A percentile compares a stretch with the other conserved stretches of the same genome.
These are phyloP conservation scores for Leccinum boreale DNA, from an alignment of 768 basidiomycete genomes.

Conservation along the genomic window DNA sequence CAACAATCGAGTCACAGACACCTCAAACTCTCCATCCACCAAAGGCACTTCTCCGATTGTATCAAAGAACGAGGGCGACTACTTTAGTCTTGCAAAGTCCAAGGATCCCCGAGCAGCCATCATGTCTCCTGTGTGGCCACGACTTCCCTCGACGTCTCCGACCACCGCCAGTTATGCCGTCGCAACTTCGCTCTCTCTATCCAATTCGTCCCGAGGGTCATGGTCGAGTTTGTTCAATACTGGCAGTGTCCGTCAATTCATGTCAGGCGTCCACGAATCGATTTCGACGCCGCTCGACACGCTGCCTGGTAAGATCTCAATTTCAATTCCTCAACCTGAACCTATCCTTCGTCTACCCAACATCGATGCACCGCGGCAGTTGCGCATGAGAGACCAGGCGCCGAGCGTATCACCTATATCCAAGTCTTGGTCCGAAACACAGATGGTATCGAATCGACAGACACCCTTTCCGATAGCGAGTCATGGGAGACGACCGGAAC, in stretches of 20 bases:
- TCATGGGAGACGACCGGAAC: slow-evolving; percentile 37
- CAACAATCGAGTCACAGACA: background rate
- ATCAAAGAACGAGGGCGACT: slow-evolving; percentile 44
- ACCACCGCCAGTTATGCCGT: slow-evolving; percentile 38
- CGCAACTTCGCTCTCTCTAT: slow-evolving; percentile 43
- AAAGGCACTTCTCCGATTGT: slow-evolving; percentile 15
- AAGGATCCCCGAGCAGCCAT: slow-evolving; percentile 38
- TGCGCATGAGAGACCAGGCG: slow-evolving; percentile 26
- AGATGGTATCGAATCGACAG: slow-evolving; percentile 28
- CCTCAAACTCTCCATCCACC: slow-evolving; percentile 13
- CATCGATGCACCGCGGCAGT: slow-evolving; percentile 28
- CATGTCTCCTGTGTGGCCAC: slow-evolving; percentile 52
- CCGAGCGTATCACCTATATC: slow-evolving; percentile 37
- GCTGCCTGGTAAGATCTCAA: slow-evolving; percentile 19
- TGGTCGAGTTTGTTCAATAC: slow-evolving; percentile 80
- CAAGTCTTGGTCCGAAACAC: slow-evolving; percentile 57
- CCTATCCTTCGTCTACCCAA: slow-evolving; percentile 20
- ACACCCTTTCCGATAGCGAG: slow-evolving; percentile 44
- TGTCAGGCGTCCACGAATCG: slow-evolving; percentile 56
- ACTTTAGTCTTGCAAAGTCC: slow-evolving; percentile 48
- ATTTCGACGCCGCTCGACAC: slow-evolving; percentile 37
- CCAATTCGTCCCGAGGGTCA: slow-evolving; percentile 68
- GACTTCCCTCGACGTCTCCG: slow-evolving; percentile 42
- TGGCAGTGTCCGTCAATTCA: slow-evolving; percentile 64
- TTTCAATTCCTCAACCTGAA: slow-evolving; percentile 24